A percentile compares a stretch with the other conserved stretches of the same genome.
Conservation (phyloP, 2,329 filamentous ascomycete genomes). For the Lachnellula willkommii region DNA sequence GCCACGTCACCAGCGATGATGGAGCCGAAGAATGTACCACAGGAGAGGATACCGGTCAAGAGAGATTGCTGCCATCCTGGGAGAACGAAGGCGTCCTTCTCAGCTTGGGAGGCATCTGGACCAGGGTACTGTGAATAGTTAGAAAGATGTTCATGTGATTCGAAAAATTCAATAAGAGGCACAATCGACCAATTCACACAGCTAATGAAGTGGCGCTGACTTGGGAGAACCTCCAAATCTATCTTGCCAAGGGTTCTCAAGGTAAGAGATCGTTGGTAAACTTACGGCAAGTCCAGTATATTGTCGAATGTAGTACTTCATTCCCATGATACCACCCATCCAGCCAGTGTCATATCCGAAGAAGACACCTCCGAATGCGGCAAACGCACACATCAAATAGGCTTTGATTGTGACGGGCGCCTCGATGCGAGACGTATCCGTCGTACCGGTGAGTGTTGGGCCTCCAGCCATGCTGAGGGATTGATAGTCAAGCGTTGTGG, state of each 20-base stretch:
- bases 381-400: slow-evolving; percentile 65
- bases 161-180: too few species aligned
- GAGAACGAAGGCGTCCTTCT: slow-evolving; percentile 58
- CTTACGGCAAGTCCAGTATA: slow-evolving; percentile 19
- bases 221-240: slow-evolving; percentile 37
- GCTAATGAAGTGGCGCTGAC: slow-evolving; percentile 30
- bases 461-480: neutral
- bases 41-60: slow-evolving; percentile 62
- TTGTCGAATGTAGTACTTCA: slow-evolving; percentile 38
- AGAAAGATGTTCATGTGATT: neutral
- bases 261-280: slow-evolving; percentile 13
- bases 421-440: slow-evolving; percentile 67
- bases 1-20: slow-evolving; percentile 72
- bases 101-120: slow-evolving; percentile 41
- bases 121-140: slow-evolving; percentile 8
- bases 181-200: neutral
- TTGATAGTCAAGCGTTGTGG: neutral
- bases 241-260: slow-evolving; percentile 3
- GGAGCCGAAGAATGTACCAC: slow-evolving; percentile 75
- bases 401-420: slow-evolving; percentile 64
- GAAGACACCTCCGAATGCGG: slow-evolving; percentile 56
- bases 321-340: slow-evolving; percentile 53
- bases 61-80: slow-evolving; percentile 58
- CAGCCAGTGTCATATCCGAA: slow-evolving; percentile 71
- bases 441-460: slow-evolving; percentile 7